Conservation (phyloP, 2,329 filamentous ascomycete genomes). For the Fusarium tjaetaba region DNA sequence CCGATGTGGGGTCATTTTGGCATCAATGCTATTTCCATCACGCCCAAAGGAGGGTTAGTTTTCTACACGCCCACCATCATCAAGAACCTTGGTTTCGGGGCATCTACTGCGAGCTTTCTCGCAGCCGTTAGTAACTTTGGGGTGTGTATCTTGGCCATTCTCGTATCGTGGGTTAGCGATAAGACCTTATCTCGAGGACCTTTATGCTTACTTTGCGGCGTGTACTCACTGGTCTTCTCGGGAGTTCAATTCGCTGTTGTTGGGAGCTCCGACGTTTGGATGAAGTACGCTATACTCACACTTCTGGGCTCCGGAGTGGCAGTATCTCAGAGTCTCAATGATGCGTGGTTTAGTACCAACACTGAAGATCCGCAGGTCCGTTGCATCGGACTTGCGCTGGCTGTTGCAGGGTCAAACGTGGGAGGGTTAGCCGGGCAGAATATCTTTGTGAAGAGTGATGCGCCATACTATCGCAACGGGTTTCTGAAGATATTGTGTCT, state of each 20-base stretch:
- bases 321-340: background rate
- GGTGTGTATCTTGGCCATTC: background rate
- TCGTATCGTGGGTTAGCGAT: background rate
- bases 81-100: background rate
- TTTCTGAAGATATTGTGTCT: background rate
- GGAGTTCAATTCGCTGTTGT: slow-evolving; percentile 9
- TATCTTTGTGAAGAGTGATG: background rate
- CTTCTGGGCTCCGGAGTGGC: background rate
- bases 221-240: background rate
- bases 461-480: background rate
- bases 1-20: slow-evolving; percentile 2
- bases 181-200: background rate
- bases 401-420: background rate
- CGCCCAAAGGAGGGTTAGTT: background rate
- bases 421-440: background rate
- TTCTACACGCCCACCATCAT: slow-evolving; percentile 9
- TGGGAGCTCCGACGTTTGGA: background rate
- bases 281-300: background rate
- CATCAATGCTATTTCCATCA: background rate
- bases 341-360: background rate
- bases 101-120: slow-evolving; percentile 1
- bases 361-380: background rate
- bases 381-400: background rate
- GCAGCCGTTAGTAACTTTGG: slow-evolving; percentile 5
- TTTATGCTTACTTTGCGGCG: background rate